Evolutionary conservation across 768 basidiomycete species (phyloP), one percentile per base, ranked within the genome.

Genomic region (Kondoa malvinella): DNA sequence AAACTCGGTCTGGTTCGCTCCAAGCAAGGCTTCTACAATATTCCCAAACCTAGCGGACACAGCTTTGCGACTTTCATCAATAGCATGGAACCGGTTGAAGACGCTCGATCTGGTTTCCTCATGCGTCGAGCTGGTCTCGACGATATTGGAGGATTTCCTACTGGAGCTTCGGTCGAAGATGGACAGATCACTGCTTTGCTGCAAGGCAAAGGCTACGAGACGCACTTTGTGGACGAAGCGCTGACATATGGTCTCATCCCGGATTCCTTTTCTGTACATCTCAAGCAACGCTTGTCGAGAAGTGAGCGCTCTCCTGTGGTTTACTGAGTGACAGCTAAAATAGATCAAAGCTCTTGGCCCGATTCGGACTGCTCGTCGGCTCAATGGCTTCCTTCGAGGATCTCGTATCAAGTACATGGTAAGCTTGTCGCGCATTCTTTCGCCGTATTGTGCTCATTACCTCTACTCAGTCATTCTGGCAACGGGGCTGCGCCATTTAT

Each of bases 71-170:
- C 73, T 12, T 69, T 74, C 65, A 67, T 72, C 40, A 68, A 66
- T 26, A 67, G 67, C 14, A 60, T 69, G 58, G 72, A 74, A 59
- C 69, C 71, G 25, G 66, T 62, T 1, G 58, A 67, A 59, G 73
- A 71, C 63, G 69, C 69, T 27, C 71, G 73, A 21, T 73, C 72
- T 1, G 73, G 72, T 25, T 74, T 74, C 68, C 67, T 73, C 66
- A 62, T 73, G 14, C 71, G 73, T 34, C 71, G 73, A 30, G 62
- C 64, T 4, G 73, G 72, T 3, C 34, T 74, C 1, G 68, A 66
- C 62, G 71, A 71, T 15, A 73, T 74, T 68, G 73, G 73, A 16
- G 73, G 73, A 1, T 74, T 74, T 65, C 73, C 73, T 0, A 59
- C 72, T 57, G 67, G 66, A 26, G 66, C 67, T 4, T 74, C 72